Evolutionary conservation across 2,329 filamentous ascomycete genomes (phyloP).

Genomic region (Aureobasidium sp.): DNA sequence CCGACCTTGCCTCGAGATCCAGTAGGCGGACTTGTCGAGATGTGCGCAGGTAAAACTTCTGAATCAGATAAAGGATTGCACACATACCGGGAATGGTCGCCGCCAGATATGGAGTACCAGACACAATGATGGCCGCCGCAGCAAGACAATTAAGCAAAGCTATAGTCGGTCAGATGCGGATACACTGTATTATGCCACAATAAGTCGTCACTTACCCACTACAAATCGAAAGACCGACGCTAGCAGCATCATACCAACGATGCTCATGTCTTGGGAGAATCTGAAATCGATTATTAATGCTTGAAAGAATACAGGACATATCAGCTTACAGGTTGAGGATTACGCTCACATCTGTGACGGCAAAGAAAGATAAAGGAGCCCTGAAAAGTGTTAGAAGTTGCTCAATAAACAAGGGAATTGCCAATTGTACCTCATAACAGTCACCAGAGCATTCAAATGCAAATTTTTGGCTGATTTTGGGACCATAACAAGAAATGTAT

Average conservation of each 20-base stretch:
- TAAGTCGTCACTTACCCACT: not conserved
- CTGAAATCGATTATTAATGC: not conserved
- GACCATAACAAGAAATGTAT: no score
- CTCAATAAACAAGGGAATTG: no score
- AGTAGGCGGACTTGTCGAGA: constrained; percentile 45
- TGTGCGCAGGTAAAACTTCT: constrained; percentile 42
- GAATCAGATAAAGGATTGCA: constrained; percentile 28
- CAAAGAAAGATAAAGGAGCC: not conserved
- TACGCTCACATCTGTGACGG: not conserved
- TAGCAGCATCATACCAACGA: constrained; percentile 34
- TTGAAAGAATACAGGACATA: no score
- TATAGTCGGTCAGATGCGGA: not conserved
- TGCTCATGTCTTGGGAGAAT: constrained; percentile 41
- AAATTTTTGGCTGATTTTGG: not conserved
- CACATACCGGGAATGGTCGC: not conserved
- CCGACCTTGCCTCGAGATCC: constrained; percentile 46
- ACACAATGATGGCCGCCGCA: not conserved
- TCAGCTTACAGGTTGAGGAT: not conserved
- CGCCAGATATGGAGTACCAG: not conserved
- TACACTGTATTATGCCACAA: no score
- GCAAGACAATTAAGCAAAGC: constrained; percentile 17
- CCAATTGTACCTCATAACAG: no score
- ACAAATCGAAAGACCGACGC: no score
- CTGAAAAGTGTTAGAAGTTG: no score
- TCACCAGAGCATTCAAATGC: no score